These are phyloP conservation scores for Ambrosia trifida DNA, from an alignment of 129 eudicot genomes.

Conservation along the genomic window DNA sequence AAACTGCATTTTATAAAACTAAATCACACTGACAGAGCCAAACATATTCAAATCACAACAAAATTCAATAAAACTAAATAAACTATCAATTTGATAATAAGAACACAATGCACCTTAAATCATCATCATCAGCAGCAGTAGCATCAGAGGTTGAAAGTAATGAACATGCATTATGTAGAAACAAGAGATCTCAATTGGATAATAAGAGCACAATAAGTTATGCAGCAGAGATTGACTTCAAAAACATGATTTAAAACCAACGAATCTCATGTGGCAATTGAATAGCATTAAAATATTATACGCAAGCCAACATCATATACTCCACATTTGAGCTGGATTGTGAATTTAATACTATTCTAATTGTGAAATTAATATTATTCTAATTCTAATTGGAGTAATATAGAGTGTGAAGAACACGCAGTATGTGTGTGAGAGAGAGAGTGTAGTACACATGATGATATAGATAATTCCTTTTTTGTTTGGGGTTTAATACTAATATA, in stretches of 20 bases:
- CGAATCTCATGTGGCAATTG: constrained; percentile 16
- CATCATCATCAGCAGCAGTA: constrained; percentile 9
- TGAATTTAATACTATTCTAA: constrained; percentile 21
- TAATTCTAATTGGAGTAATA: constrained; percentile 23
- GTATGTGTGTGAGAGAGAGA: constrained; percentile 29
- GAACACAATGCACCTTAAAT: constrained; percentile 32
- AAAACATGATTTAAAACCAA: constrained; percentile 20
- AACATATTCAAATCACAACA: background rate
- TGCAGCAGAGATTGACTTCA: constrained; percentile 34
- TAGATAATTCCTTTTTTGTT: constrained; percentile 17
- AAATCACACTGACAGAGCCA: background rate
- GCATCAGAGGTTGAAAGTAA: constrained; percentile 29
- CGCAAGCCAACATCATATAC: constrained; percentile 26
- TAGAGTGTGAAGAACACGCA: constrained; percentile 32
- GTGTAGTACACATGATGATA: constrained; percentile 29
- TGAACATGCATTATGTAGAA: constrained; percentile 3
- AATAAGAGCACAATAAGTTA: constrained; percentile 13
- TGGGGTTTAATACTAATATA: constrained; percentile 19
- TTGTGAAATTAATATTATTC: constrained; percentile 22
- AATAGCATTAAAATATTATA: constrained; percentile 28
- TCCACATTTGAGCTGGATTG: constrained; percentile 42
- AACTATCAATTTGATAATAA: background rate
- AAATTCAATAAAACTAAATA: constrained; percentile 10
- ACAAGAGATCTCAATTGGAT: constrained; percentile 34
- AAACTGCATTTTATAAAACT: constrained; percentile 3